Evolutionary conservation across 805 yeast genomes (phyloP).

Genomic region (Tetrapisispora fleetii): DNA sequence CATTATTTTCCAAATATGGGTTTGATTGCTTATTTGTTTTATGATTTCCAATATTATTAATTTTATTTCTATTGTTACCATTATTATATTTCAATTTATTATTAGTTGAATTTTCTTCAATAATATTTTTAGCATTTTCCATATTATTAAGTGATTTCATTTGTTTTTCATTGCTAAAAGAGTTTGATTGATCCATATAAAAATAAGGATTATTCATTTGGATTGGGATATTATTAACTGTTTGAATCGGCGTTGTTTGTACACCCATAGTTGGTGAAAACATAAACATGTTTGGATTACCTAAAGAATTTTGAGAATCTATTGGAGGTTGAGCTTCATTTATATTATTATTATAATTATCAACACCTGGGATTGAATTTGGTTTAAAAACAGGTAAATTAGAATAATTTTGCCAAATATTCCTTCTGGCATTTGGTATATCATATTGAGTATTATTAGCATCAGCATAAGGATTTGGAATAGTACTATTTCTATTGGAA

Average conservation of each 20-base stretch:
- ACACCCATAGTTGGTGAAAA: background rate
- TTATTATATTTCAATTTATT: constrained; percentile 2
- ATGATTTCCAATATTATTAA: background rate
- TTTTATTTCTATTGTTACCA: constrained; percentile 4
- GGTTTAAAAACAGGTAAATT: constrained; percentile 24
- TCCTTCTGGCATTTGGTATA: constrained; percentile 3
- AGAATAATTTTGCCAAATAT: constrained; percentile 20
- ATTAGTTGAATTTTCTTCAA: constrained; percentile 3
- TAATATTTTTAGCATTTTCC: constrained; percentile 4
- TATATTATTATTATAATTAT: background rate
- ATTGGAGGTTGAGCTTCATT: constrained; percentile 1
- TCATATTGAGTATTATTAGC: constrained; percentile 1
- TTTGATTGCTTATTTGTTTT: constrained; percentile 12
- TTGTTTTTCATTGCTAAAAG: constrained; percentile 3
- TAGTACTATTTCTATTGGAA: background rate
- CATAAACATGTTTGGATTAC: constrained; percentile 1
- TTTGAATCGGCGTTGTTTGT: background rate
- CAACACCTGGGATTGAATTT: constrained; percentile 1
- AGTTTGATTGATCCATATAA: constrained; percentile 4
- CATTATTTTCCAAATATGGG: constrained; percentile 16
- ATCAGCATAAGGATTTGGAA: constrained; percentile 1
- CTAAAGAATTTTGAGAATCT: background rate
- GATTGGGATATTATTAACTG: background rate
- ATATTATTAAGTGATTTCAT: constrained; percentile 1
- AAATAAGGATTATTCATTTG: constrained; percentile 4